Evolutionary conservation across 208 protist genomes (phyloP).

Genomic region (Vickermania ingenoplastis): DNA sequence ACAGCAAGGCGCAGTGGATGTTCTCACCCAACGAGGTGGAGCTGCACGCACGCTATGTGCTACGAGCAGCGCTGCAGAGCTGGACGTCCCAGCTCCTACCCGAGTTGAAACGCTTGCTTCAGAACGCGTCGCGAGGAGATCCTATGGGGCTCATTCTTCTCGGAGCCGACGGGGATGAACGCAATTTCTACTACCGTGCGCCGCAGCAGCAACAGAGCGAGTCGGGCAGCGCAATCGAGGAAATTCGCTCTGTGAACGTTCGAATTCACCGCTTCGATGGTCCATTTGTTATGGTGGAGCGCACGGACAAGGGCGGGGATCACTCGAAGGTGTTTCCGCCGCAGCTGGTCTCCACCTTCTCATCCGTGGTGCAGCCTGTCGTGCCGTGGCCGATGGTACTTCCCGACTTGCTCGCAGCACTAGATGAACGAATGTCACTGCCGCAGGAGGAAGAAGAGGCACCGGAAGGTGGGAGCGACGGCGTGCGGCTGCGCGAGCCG

Average conservation of each 20-base stretch:
- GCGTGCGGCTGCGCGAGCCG: conserved; percentile 1
- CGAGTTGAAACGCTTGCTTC: conserved; percentile 18
- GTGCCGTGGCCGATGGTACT: not conserved
- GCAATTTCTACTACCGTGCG: conserved; percentile 35
- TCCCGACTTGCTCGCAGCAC: not conserved
- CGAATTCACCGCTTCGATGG: conserved; percentile 45
- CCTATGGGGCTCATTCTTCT: conserved; percentile 38
- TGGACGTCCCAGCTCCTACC: conserved; percentile 41
- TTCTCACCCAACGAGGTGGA: conserved; percentile 42
- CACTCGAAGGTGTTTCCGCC: conserved; percentile 36
- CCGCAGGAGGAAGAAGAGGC: not conserved
- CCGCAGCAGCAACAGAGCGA: conserved; percentile 25
- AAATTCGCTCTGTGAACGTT: too few relatives aligned
- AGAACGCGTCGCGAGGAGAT: not conserved
- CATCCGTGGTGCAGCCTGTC: not conserved
- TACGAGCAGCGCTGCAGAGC: conserved; percentile 53
- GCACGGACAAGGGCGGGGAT: conserved; percentile 22
- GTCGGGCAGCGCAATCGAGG: not conserved
- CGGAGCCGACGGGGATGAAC: conserved; percentile 75
- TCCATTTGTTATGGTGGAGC: conserved; percentile 27
- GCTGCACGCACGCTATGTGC: conserved; percentile 45
- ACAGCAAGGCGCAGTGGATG: conserved; percentile 70
- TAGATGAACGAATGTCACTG: not conserved
- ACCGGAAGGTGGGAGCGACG: too few relatives aligned
- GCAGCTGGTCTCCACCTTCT: conserved; percentile 34